These are phyloP conservation scores for Aspergillus biplanus DNA, from an alignment of 495 filamentous ascomycete species.

Conservation along the genomic window DNA sequence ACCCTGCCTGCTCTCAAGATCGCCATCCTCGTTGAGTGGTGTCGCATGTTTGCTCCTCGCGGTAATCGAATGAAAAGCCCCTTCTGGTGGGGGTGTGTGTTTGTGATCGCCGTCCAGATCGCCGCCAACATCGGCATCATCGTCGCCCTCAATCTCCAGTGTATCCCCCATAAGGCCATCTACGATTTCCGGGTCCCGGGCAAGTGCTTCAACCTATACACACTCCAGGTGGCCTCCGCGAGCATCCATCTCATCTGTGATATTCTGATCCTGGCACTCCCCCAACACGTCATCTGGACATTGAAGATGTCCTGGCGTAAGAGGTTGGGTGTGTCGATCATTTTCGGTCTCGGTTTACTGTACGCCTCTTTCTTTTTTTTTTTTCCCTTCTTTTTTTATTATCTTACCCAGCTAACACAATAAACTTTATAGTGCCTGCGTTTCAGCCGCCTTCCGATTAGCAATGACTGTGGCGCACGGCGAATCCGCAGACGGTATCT, in stretches of 20 bases:
- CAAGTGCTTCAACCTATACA: slow-evolving; percentile 17
- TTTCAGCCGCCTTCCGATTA: slow-evolving; percentile 14
- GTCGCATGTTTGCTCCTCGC: slow-evolving; percentile 27
- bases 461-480: slow-evolving; percentile 8
- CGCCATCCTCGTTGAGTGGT: slow-evolving; percentile 31
- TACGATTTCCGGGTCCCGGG: slow-evolving; percentile 12
- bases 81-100: slow-evolving; percentile 15
- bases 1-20: slow-evolving; percentile 27
- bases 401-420: background rate
- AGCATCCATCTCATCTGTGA: slow-evolving; percentile 15
- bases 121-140: background rate
- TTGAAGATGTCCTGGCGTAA: slow-evolving; percentile 28
- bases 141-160: slow-evolving; percentile 19
- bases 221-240: slow-evolving; percentile 14
- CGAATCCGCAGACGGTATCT: slow-evolving; percentile 8
- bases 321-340: slow-evolving; percentile 28
- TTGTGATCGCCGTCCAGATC: slow-evolving; percentile 12
- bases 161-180: slow-evolving; percentile 19
- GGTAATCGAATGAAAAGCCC: background rate
- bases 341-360: slow-evolving; percentile 28
- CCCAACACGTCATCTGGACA: slow-evolving; percentile 30
- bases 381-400: background rate
- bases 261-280: slow-evolving; percentile 23
- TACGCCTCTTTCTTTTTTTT: slow-evolving; percentile 9
- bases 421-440: slow-evolving; percentile 11